These are phyloP conservation scores for Candida sojae DNA, from an alignment of 1,139 yeast species.

Conservation along the genomic window DNA sequence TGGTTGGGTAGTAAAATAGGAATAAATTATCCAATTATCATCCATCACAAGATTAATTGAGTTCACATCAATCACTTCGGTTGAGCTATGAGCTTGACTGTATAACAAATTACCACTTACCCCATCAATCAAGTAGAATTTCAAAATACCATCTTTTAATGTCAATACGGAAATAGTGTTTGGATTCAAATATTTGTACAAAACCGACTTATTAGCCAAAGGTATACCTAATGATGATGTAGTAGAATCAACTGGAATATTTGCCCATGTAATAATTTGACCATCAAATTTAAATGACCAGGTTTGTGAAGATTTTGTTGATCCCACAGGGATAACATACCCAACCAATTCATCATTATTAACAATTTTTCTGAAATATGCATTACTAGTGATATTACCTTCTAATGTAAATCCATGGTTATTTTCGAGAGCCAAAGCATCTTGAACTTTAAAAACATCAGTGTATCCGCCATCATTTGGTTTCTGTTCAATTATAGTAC, in stretches of 20 bases:
- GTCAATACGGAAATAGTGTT: constrained; percentile 62
- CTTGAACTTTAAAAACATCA: constrained; percentile 8
- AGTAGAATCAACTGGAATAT: constrained; percentile 39
- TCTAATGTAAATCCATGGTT: constrained; percentile 1
- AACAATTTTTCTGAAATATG: constrained; percentile 16
- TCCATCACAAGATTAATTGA: constrained; percentile 62
- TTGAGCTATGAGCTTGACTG: constrained; percentile 43
- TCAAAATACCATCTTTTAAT: constrained; percentile 32
- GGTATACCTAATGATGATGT: constrained; percentile 72
- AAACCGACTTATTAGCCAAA: constrained; percentile 68
- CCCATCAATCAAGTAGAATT: constrained; percentile 61
- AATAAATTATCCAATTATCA: constrained; percentile 82
- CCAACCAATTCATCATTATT: constrained; percentile 21
- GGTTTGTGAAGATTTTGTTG: constrained; percentile 16
- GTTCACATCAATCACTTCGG: constrained; percentile 34
- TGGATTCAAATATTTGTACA: constrained; percentile 84
- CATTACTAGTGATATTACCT: constrained; percentile 8
- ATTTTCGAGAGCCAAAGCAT: constrained; percentile 12
- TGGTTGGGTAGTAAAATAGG: constrained; percentile 58
- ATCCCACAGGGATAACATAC: constrained; percentile 18
- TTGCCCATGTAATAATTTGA: constrained; percentile 20
- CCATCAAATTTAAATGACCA: constrained; percentile 33
- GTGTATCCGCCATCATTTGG: constrained; percentile 6
- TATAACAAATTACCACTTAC: constrained; percentile 67
- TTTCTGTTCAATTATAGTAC: constrained; percentile 15